These are phyloP conservation scores for Apophysomyces sp. DNA, from an alignment of 371 early-diverging fungal genomes.

Conservation along the genomic window DNA sequence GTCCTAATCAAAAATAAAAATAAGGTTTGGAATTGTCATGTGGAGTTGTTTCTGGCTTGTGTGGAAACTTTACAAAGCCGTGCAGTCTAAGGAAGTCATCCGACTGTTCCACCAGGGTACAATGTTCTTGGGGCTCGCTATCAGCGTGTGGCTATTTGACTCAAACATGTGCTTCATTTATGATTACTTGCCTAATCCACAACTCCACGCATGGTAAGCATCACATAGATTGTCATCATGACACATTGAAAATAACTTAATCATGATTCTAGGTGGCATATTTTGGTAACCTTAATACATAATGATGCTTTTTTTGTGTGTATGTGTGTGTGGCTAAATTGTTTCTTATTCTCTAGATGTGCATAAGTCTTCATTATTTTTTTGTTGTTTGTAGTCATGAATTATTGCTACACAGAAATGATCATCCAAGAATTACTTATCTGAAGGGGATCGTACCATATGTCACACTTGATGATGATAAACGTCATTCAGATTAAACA, in stretches of 20 bases:
- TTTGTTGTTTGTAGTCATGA: conserved; percentile 36
- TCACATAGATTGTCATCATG: not conserved
- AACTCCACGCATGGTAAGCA: conserved; percentile 37
- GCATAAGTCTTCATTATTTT: conserved; percentile 37
- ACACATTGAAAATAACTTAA: conserved; percentile 3
- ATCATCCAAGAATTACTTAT: conserved; percentile 17
- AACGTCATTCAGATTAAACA: not conserved
- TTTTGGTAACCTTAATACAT: conserved; percentile 22
- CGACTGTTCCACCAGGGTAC: conserved; percentile 32
- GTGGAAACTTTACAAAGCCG: conserved; percentile 29
- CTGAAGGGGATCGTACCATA: conserved; percentile 24
- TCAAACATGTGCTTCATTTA: conserved; percentile 37
- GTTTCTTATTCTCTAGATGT: conserved; percentile 27
- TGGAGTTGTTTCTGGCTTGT: conserved; percentile 44
- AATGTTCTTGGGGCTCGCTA: conserved; percentile 23
- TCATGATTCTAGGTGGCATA: conserved; percentile 35
- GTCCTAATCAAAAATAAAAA: conserved; percentile 8
- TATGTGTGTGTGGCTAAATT: not conserved
- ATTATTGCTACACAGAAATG: conserved; percentile 1
- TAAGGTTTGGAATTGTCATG: conserved; percentile 44
- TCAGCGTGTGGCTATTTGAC: conserved; percentile 42
- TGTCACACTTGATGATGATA: conserved; percentile 13
- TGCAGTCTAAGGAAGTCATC: conserved; percentile 17
- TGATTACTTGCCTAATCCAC: conserved; percentile 31
- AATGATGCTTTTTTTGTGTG: not conserved